A percentile compares a stretch with the other conserved stretches of the same genome.
These are phyloP conservation scores for Taphrina confusa DNA, from an alignment of 1,139 yeast genomes.

Conservation along the genomic window DNA sequence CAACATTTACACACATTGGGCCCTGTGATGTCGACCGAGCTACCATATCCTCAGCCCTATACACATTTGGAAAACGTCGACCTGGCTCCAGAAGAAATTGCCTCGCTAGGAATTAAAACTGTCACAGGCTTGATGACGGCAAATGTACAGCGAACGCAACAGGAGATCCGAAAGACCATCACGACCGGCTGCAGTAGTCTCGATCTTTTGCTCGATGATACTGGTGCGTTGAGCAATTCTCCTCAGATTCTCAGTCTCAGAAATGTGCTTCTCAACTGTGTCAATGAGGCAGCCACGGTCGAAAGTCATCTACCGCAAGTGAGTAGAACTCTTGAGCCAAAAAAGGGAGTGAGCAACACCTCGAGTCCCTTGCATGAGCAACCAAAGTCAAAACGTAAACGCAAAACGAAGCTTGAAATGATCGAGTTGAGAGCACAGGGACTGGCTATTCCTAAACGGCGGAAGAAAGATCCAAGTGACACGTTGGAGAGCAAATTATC, in stretches of 20 bases:
- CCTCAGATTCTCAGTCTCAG: neutral
- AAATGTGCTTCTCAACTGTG: neutral
- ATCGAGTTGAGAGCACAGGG: constrained; percentile 1
- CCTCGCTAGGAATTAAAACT: neutral
- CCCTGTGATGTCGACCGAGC: constrained; percentile 1
- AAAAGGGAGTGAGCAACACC: neutral
- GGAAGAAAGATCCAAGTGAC: neutral
- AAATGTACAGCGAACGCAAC: neutral
- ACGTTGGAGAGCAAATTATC: neutral
- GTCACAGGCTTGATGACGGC: neutral
- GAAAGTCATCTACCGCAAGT: neutral
- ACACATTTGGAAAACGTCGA: neutral
- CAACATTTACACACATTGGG: too few species aligned
- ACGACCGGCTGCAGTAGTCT: neutral
- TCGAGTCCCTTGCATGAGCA: too few species aligned
- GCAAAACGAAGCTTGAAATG: constrained; percentile 5
- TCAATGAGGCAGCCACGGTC: neutral
- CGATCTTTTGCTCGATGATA: neutral
- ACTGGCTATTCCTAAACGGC: neutral
- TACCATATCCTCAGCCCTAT: constrained; percentile 5
- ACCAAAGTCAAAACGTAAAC: neutral
- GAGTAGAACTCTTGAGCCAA: neutral
- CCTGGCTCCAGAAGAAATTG: neutral
- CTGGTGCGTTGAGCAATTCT: neutral
- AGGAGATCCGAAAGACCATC: neutral